Base-by-base conservation (phyloP, 2,329 filamentous ascomycete species). In the Xylariaceae sp. region DNA sequence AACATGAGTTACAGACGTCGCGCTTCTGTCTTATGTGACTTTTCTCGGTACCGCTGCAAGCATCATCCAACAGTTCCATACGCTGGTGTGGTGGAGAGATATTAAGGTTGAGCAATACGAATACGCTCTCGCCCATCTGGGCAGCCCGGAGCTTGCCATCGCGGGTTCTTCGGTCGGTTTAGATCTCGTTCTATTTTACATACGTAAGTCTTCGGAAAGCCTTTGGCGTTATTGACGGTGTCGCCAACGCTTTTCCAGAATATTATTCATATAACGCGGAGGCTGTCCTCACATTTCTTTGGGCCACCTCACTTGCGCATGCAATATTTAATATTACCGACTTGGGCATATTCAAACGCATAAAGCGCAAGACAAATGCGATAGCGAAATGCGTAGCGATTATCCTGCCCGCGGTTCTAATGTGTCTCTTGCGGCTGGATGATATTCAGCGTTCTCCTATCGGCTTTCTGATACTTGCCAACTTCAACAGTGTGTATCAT, bases 221-320 rank as follows among this genome's bases (percentile, higher is more conserved):
- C 12, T 1, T 2, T 0, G 2, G 9, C 6, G n/a, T 14, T 5
- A 12, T 20, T 2, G 16, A 20, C 3, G 3, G 23, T 18, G 12
- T 29, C 10, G 44, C 60, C 66, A 43, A 67, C 57, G 52, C 57
- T 40, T 1, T 16, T 4, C 1, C 47, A 81, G 79, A 81, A 62
- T 80, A 76, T 48, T 81, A 80, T 56, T 73, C 72, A 26, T 81
- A 81, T 62, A 81, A 79, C 65, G 76, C 77, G n/a, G 77, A 80
- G 64, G 70, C 76, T 7, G 65, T 80, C 26, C 70, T 79, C 32
- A 70, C 77, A 5, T 66, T 80, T 5, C 79, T 77, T 52, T 82
- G 79, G 76, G 71, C 74, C 10, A 61, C 70, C 3, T 66, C 72
- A 26, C 68, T 79, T 18, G 73, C 74, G 16, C 67, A 69, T 46